Percentiles rank a stretch among this genome's conserved stretches.
These are phyloP conservation scores for Chloromonas sp. DNA, from an alignment of 163 green algal genomes.

Conservation along the genomic window DNA sequence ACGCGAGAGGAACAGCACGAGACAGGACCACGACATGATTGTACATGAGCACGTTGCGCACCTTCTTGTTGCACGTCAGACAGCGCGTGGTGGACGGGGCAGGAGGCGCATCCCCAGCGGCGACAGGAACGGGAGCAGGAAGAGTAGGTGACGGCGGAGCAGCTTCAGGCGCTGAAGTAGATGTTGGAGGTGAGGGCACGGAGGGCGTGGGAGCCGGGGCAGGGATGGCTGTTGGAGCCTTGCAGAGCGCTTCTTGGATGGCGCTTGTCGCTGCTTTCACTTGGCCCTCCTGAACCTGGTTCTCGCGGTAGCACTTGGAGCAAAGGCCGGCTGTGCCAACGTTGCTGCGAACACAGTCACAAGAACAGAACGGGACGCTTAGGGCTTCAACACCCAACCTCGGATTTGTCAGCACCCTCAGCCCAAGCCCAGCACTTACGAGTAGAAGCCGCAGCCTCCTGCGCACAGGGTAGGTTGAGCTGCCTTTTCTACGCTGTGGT, in stretches of 20 bases:
- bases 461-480: slow-evolving; percentile 33
- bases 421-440: slow-evolving; percentile 20
- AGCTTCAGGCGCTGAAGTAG: neutral
- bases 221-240: too few species aligned
- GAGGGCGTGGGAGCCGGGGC: too few species aligned
- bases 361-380: neutral
- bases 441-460: slow-evolving; percentile 48
- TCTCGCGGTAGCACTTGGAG: slow-evolving; percentile 45
- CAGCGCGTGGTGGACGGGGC: slow-evolving; percentile 6
- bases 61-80: slow-evolving; percentile 13
- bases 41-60: neutral
- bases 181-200: too few species aligned
- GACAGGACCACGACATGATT: neutral
- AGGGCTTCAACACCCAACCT: neutral
- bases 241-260: neutral
- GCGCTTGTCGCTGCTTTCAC: neutral
- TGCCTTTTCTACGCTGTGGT: slow-evolving; percentile 16
- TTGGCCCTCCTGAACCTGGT: slow-evolving; percentile 1
- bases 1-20: neutral
- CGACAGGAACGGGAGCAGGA: neutral
- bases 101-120: neutral
- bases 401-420: neutral
- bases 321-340: slow-evolving; percentile 32
- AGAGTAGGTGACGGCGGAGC: neutral
- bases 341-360: slow-evolving; percentile 23